Evolutionary conservation across 2,329 filamentous ascomycete species (phyloP), one percentile per base, ranked within the genome.

Genomic region (Magnaporthales sp.): DNA sequence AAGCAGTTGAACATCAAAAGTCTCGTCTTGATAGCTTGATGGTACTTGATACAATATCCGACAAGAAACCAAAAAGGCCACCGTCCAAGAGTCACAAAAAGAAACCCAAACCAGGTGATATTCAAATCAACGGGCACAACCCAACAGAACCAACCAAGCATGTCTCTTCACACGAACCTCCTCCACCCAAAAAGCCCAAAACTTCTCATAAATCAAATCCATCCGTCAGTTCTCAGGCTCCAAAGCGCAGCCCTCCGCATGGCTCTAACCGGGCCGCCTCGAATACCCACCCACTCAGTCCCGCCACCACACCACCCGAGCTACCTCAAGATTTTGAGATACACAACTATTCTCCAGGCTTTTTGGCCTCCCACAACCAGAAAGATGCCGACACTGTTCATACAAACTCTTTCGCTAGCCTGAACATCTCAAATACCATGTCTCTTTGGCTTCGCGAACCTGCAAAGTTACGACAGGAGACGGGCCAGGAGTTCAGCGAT

Each of bases 11-110:
- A 73, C 87, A 90, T 75, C 89, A 92, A 73, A 81, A 80, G 70
- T 79, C 83, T 67, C 86, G 87, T 68, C 83, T 90, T 68, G 77
- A 77, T 63, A 80, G 70, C 56, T 79, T 71, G 72, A 78, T 74
- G 70, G 67, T 74, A 29, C 73, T 74, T 62, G 72, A 80, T 68
- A 82, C 86, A 68, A 78, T 78, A 19, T 80, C 83, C 72, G 88
- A 93, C 76, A 88, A 90, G 78, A 91, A 91, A 79, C 72, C 86
- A 67, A 91, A 93, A 77, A 86, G 93, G 68, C 86, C 89, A 9
- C 84, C 89, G 7, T 82, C 91, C 13, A 97, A 97, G 76, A 90
- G 85, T 75, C 90, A 93, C 74, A 97, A 93, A 81, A 97, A 96
- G 82, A 96, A 93, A 78, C 77, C 85, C 51, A 96, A 93, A 75